phyloP scores from a whole-genome alignment of 495 filamentous ascomycete genomes.

The Talaromyces adpressus region DNA sequence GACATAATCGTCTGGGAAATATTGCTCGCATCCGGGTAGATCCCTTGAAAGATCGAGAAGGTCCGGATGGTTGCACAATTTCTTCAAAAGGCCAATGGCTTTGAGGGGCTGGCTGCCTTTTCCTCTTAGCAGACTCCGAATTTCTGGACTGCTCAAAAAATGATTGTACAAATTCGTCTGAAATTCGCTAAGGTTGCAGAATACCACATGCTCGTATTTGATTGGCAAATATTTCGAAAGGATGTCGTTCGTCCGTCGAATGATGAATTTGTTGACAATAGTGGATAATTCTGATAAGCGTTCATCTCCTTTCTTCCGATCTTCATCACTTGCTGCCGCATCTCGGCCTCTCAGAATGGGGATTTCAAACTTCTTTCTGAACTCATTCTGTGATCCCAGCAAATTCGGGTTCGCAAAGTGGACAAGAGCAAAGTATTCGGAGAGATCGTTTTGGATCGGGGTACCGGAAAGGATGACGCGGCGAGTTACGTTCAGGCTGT shows the following conservation, averaged over 20 bases:
- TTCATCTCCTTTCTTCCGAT: conserved; percentile 78
- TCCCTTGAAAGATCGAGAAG: conserved; percentile 79
- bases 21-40: conserved; percentile 76
- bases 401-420: conserved; percentile 95
- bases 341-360: conserved; percentile 92
- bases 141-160: conserved; percentile 93
- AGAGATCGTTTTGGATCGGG: conserved; percentile 95
- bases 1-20: conserved; percentile 82
- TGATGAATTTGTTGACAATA: conserved; percentile 97
- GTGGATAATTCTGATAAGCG: conserved; percentile 71
- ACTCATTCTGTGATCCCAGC: conserved; percentile 82
- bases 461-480: conserved; percentile 95
- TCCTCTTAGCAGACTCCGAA: conserved; percentile 83
- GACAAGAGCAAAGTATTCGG: conserved; percentile 93
- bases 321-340: conserved; percentile 77
- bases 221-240: conserved; percentile 95
- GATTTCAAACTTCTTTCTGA: conserved; percentile 89
- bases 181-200: conserved; percentile 92
- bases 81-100: conserved; percentile 93
- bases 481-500: conserved; percentile 80
- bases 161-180: conserved; percentile 91
- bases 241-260: conserved; percentile 95
- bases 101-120: conserved; percentile 96
- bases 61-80: conserved; percentile 97
- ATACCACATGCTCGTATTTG: conserved; percentile 99